phyloP scores from a whole-genome alignment of 108 stramenopile species.

The Stephanodiscus minutulus region DNA sequence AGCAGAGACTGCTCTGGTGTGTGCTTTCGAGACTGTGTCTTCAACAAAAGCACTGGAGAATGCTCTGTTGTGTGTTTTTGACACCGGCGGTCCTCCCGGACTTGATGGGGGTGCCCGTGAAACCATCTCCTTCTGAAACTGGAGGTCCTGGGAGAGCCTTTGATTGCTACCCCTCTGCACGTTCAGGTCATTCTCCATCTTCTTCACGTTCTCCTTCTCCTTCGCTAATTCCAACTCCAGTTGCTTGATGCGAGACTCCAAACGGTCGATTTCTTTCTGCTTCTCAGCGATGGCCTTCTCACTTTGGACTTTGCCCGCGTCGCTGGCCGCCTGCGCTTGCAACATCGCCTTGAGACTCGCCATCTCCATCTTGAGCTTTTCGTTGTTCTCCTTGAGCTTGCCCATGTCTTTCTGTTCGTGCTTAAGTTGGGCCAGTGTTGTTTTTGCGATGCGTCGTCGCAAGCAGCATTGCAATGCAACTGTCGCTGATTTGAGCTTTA shows the following conservation, averaged over 20 bases:
- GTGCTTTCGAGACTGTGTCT: conserved; percentile 16
- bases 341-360: conserved; percentile 91
- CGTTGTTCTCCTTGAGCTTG: conserved; percentile 85
- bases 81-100: conserved; percentile 13
- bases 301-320: conserved; percentile 61
- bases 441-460: conserved; percentile 65
- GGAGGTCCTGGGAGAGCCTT: conserved; percentile 38
- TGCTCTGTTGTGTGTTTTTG: conserved; percentile 15
- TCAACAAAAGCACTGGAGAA: background rate
- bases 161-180: conserved; percentile 48
- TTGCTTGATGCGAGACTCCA: conserved; percentile 78
- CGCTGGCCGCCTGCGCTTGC: conserved; percentile 80
- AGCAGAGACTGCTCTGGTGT: conserved; percentile 16
- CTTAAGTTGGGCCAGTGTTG: conserved; percentile 61
- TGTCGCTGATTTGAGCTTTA: conserved; percentile 70
- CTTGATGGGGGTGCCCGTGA: conserved; percentile 16
- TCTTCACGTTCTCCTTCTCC: conserved; percentile 71
- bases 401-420: conserved; percentile 87
- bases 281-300: conserved; percentile 62
- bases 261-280: conserved; percentile 65
- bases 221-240: conserved; percentile 71
- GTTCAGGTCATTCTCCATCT: conserved; percentile 67
- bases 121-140: conserved; percentile 42
- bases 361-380: conserved; percentile 90
- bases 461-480: conserved; percentile 77